Conservation (phyloP, 2,329 filamentous ascomycete genomes). For the Fusarium nodosum region DNA sequence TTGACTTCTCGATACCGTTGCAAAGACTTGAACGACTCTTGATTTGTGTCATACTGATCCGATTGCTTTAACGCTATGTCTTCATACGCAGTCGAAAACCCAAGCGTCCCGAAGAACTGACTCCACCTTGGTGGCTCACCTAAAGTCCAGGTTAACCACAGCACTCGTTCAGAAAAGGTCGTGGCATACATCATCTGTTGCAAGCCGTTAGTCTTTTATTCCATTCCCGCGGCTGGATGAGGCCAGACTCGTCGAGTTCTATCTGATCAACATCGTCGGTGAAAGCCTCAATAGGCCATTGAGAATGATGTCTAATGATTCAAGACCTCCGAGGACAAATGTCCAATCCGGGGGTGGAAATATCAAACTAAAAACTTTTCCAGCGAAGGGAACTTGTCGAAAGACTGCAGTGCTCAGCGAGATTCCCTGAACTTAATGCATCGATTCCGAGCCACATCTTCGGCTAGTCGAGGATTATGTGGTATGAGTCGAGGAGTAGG, state of each 20-base stretch:
- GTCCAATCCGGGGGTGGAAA: neutral
- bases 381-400: neutral
- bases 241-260: neutral
- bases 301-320: neutral
- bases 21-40: neutral
- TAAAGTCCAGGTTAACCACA: neutral
- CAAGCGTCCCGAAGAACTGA: neutral
- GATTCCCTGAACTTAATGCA: neutral
- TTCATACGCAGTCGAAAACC: neutral
- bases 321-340: neutral
- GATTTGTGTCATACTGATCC: neutral
- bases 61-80: neutral
- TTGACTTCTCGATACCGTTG: neutral
- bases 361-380: neutral
- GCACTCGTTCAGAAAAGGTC: too few species aligned
- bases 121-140: neutral
- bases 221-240: neutral
- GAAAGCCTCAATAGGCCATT: neutral
- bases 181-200: neutral
- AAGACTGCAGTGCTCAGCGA: neutral
- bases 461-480: neutral
- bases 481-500: neutral
- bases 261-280: neutral
- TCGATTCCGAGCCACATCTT: neutral
- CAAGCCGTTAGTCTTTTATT: neutral